Evolutionary conservation across 495 filamentous ascomycete genomes (phyloP).

Genomic region (Poronia punctata): DNA sequence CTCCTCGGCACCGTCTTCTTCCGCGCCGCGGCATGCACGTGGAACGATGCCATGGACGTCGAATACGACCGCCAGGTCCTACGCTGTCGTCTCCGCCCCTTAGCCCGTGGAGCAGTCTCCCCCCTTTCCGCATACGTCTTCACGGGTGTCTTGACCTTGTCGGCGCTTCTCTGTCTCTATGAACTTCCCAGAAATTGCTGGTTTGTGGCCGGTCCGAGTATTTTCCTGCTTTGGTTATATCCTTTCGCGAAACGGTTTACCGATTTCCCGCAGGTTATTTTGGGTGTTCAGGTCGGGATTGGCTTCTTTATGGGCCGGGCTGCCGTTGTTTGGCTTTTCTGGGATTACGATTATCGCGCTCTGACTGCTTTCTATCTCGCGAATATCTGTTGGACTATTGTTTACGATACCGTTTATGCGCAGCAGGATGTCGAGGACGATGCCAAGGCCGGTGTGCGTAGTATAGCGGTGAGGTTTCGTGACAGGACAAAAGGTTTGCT

Average conservation of each 20-base stretch:
- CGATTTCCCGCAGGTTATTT: background rate
- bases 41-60: slow-evolving; percentile 42
- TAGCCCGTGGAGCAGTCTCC: slow-evolving; percentile 41
- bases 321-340: no score
- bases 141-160: no score
- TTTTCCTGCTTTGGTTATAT: background rate
- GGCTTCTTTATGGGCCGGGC: background rate
- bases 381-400: slow-evolving; percentile 12
- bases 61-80: slow-evolving; percentile 36
- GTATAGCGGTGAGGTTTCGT: slow-evolving; percentile 25
- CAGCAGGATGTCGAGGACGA: slow-evolving; percentile 24
- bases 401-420: slow-evolving; percentile 26
- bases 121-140: slow-evolving; percentile 26
- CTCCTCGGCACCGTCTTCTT: slow-evolving; percentile 21
- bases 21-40: slow-evolving; percentile 24
- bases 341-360: background rate
- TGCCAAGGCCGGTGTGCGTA: slow-evolving; percentile 19
- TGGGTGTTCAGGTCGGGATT: background rate
- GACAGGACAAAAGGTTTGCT: no score
- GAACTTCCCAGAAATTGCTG: background rate
- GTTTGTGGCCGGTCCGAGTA: background rate
- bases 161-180: no score
- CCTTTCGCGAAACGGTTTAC: background rate
- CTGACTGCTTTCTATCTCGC: background rate
- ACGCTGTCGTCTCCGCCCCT: slow-evolving; percentile 32